Percentiles rank a stretch among this genome's conserved stretches.
These are phyloP conservation scores for Barnettozyma californica DNA, from an alignment of 805 yeast species.

Conservation along the genomic window DNA sequence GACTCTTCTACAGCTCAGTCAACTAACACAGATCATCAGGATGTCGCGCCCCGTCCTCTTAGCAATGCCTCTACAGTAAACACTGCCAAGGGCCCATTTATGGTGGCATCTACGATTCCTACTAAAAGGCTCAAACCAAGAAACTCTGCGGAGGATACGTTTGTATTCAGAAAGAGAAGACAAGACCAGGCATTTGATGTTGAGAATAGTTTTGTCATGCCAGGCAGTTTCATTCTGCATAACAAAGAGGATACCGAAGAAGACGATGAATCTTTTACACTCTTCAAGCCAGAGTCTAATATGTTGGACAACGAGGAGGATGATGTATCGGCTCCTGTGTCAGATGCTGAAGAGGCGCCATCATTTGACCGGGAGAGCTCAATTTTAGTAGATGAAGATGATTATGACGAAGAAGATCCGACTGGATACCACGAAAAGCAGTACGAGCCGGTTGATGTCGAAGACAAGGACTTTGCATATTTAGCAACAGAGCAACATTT, in stretches of 20 bases:
- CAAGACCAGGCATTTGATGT: constrained; percentile 17
- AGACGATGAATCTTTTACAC: constrained; percentile 3
- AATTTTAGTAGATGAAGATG: constrained; percentile 6
- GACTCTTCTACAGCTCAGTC: constrained; percentile 26
- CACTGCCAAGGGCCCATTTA: background rate
- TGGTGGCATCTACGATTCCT: constrained; percentile 1
- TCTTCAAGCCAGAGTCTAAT: constrained; percentile 3
- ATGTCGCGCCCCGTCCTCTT: no score
- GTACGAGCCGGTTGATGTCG: constrained; percentile 59
- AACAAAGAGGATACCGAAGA: constrained; percentile 9
- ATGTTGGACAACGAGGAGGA: constrained; percentile 5
- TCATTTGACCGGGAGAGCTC: constrained; percentile 17
- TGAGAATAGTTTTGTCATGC: constrained; percentile 21
- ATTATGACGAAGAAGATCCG: constrained; percentile 32
- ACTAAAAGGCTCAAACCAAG: constrained; percentile 10
- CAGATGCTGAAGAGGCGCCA: constrained; percentile 8
- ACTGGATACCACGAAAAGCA: constrained; percentile 41
- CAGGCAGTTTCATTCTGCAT: constrained; percentile 25
- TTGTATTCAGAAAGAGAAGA: constrained; percentile 29
- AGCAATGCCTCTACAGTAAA: constrained; percentile 5
- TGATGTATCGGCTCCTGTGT: constrained; percentile 5
- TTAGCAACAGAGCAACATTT: constrained; percentile 40
- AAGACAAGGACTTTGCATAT: constrained; percentile 40
- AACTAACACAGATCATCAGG: constrained; percentile 20
- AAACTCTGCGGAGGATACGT: constrained; percentile 24